Evolutionary conservation across 371 early-diverging fungal genomes (phyloP), one percentile per base, ranked within the genome.

Genomic region (Apophysomyces trapeziformis): DNA sequence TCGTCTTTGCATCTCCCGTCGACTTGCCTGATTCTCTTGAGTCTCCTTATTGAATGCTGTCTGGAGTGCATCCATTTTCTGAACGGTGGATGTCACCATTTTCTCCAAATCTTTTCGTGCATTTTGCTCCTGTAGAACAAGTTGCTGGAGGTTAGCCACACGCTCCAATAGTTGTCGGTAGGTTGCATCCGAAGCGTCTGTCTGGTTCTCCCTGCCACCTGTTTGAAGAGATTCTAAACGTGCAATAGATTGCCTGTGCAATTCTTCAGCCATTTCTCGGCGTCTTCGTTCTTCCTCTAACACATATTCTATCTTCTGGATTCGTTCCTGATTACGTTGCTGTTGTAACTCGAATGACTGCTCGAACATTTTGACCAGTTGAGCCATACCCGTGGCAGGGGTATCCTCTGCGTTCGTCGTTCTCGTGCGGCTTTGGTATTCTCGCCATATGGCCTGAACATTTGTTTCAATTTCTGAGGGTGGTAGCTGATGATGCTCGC

Each of bases 331-430:
- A 6, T 68, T 70, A 41, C 54, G 57, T 45, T 66, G 66, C 18
- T 75, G 69, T 41, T 71, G 77, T 36, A 67, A 47, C 45, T 73
- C 63, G 7, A 75, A 50, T 7, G 73, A 62, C 26, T 71, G 39
- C 37, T 77, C 70, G 7, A 77, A 61, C 64, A 67, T 63, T 13
- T 71, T 66, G 5, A 80, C 57, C 13, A 77, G 60, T 44, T 73
- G 75, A 0, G 69, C 68, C 75, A 79, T 68, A 47, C 74, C 73
- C 13, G 69, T 59, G 38, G 16, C 46, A 45, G 46, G 46, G 46
- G 6, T 16, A 18, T 45, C n/a, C 70, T 70, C 8, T 68, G 73
- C 1, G 73, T 70, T 21, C 67, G 60, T 43, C 70, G 60, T 11
- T 61, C 65, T 12, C 65, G 67, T 7, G 54, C 39, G 14, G 44